A percentile compares a stretch with the other conserved stretches of the same genome.
Conservation (phyloP, 2,329 filamentous ascomycete species). For the Penicillium frequentans region DNA sequence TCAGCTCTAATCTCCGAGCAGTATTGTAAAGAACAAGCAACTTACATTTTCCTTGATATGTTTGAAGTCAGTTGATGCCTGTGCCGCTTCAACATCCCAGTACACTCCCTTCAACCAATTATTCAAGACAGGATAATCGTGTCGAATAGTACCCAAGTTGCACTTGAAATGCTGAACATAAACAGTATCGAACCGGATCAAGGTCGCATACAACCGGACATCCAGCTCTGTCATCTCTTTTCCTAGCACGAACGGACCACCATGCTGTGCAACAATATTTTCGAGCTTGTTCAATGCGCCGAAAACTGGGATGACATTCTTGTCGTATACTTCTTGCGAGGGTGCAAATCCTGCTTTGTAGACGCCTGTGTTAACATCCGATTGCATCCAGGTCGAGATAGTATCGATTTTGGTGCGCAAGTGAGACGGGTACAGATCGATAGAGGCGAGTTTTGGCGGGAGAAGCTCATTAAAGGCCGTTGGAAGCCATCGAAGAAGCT, state of each 20-base stretch:
- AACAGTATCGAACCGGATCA: conserved; percentile 61
- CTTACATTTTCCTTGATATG: conserved; percentile 67
- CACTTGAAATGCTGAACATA: conserved; percentile 69
- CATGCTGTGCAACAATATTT: conserved; percentile 44
- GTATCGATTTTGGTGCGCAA: conserved; percentile 54
- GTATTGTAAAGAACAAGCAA: neutral
- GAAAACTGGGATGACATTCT: conserved; percentile 57
- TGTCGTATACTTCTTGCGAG: conserved; percentile 57
- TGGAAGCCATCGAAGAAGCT: conserved; percentile 60
- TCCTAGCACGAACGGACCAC: conserved; percentile 59
- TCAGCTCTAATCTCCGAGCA: neutral
- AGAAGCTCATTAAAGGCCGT: conserved; percentile 55
- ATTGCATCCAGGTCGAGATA: conserved; percentile 55
- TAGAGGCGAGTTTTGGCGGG: conserved; percentile 38
- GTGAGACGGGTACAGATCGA: conserved; percentile 56
- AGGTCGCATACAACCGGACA: conserved; percentile 56
- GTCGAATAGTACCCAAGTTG: conserved; percentile 61
- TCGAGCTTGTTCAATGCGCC: conserved; percentile 61
- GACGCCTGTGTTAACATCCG: conserved; percentile 59
- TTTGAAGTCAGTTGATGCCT: conserved; percentile 62
- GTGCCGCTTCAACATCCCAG: conserved; percentile 56
- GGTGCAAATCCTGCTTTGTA: conserved; percentile 63
- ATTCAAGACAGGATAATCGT: conserved; percentile 60
- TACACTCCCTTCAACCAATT: conserved; percentile 63
- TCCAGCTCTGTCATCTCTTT: conserved; percentile 60